Base-by-base conservation (phyloP, 192 early-diverging fungal species). In the Backusella australiensis region DNA sequence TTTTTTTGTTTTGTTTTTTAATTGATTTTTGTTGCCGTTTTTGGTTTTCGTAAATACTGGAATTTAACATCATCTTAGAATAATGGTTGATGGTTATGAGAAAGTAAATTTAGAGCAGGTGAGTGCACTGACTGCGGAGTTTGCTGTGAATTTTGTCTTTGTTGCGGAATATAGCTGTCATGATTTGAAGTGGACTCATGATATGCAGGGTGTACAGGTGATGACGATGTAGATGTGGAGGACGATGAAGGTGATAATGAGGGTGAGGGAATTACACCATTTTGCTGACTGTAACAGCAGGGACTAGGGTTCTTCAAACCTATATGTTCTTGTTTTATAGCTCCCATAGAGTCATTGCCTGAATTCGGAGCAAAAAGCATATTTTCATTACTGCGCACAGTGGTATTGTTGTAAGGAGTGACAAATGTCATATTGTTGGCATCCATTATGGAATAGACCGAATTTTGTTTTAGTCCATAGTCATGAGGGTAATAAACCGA, bases 241-340 rank as follows among this genome's bases (percentile, higher is more conserved):
- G 70, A 71, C 26, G 70, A 71, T 29, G 70, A 71, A 49, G 70
- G 70, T 32, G 70, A 71, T 71, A 71, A 49, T 15, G 70, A 71
- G 26, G 70, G 70, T 29, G 70, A 71, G 21, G 70, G 29, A 11
- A 17, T 34, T 17, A 46, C 42, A 32, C 23, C 29, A 63, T 63
- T 63, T 63, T 63, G 56, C 26, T 63, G 56, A 63, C 56, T 23
- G 4, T 63, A 63, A 63, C 56, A 26, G 56, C 56, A 63, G 56
- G 56, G 56, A 63, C 56, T 63, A 63, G 26, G 39, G 41, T 39
- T 23, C 21, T 71, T 36, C 70, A 32, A 32, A 8, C 41, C 42
- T 23, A 44, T 29, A 46, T 46, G 1, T 14, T 19, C 42, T 44
- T 23, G 34, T 71, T 32, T 71, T 15, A 29, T 44, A 71, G n/a